These are phyloP conservation scores for Penicillium chermesinum DNA, from an alignment of 495 filamentous ascomycete species.

Conservation along the genomic window DNA sequence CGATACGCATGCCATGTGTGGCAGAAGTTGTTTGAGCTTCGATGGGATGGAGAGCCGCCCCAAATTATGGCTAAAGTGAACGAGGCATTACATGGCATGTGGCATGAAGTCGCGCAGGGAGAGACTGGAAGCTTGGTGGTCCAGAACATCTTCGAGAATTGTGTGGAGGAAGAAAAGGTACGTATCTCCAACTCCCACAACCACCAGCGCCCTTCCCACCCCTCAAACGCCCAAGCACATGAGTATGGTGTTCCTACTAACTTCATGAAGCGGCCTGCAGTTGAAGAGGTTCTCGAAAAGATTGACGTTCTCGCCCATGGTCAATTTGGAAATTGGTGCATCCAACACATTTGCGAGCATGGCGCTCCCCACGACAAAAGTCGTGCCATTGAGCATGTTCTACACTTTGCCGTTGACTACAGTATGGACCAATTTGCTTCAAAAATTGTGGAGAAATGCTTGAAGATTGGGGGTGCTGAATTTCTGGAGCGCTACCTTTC, in stretches of 20 bases:
- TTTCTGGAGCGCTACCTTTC: slow-evolving; percentile 92
- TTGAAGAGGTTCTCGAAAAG: slow-evolving; percentile 89
- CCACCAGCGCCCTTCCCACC: too few species aligned
- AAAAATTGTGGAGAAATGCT: slow-evolving; percentile 97
- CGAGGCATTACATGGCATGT: slow-evolving; percentile 91
- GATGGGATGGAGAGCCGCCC: slow-evolving; percentile 90
- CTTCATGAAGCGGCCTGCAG: slow-evolving; percentile 72
- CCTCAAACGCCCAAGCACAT: too few species aligned
- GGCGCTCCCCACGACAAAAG: slow-evolving; percentile 86
- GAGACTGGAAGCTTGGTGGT: slow-evolving; percentile 97
- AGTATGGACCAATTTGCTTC: slow-evolving; percentile 99
- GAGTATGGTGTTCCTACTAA: slow-evolving; percentile 29
- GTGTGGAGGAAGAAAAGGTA: slow-evolving; percentile 97
- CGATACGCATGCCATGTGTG: slow-evolving; percentile 98
- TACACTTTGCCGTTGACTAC: slow-evolving; percentile 88
- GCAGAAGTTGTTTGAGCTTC: slow-evolving; percentile 99
- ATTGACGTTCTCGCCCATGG: slow-evolving; percentile 95
- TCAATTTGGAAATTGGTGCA: slow-evolving; percentile 99
- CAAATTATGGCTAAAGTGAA: slow-evolving; percentile 99
- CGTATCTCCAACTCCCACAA: slow-evolving; percentile 11
- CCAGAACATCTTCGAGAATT: slow-evolving; percentile 99
- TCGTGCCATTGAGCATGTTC: slow-evolving; percentile 89
- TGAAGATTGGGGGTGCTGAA: slow-evolving; percentile 90
- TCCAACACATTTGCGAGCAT: slow-evolving; percentile 98
- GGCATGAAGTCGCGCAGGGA: slow-evolving; percentile 95